Base-by-base conservation (phyloP, 1,139 yeast genomes). In the Hansenula sp. region DNA sequence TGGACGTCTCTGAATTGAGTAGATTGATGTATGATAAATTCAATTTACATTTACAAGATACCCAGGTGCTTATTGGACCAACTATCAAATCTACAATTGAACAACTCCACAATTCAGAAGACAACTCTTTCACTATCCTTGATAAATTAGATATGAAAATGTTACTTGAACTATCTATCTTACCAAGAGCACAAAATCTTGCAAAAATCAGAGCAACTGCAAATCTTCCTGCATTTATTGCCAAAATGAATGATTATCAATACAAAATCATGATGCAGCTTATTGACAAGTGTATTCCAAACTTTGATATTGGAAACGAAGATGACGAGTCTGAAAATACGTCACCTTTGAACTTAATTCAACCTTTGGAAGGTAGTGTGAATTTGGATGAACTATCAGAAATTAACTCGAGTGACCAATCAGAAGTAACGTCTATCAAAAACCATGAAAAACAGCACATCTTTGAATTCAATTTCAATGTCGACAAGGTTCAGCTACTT, bases 21-120 rank as follows among this genome's bases (percentile, higher is more conserved):
- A 76, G 84, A 13, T 72, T 89, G 55, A 86, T 93, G 94, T 94
- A 89, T 63, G 99, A 94, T 65, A 82, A 85, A 58, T 93, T 88
- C 64, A 77, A 79, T 42, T 70, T 94, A 36, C 78, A 76, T 47
- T 71, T 93, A 16, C 85, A 87, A 48, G 95, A 93, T 60, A 91
- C 98, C 0, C 97, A 91, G 58, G 77, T 94, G 38, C 70, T 91
- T 42, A 84, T 93, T 37, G 99, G 98, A 0, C 84, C 96, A 0
- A 79, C 81, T 52, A 83, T 90, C 44, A 79, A 83, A 51, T 77
- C 85, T 1, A 84, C 96, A 0, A 80, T 90, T 71, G 79, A 77
- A 41, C 86, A 85, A 51, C 62, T 88, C 17, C 85, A 80, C 52
- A 67, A 69, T 6, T 71, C 70, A 25, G 70, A 68, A 25, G 65